Evolutionary conservation across 2,329 filamentous ascomycete genomes (phyloP), one percentile per base, ranked within the genome.

Genomic region (Blastomyces emzantsi): DNA sequence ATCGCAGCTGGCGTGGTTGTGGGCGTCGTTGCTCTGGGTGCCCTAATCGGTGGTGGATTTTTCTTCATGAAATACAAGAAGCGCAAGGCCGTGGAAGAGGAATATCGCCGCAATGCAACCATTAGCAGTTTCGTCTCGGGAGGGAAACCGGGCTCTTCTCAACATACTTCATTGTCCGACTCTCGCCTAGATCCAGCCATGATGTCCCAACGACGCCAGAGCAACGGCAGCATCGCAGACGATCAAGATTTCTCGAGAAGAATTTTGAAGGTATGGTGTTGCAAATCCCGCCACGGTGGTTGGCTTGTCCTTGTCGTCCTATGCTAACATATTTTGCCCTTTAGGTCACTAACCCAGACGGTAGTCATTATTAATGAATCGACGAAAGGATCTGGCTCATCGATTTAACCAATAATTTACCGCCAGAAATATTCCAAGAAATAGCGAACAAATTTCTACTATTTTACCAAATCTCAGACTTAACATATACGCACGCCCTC

Each of bases 191-290:
- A 97, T 68, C 91, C 92, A 8, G 87, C 82, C 63, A 85, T 92
- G 67, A 87, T 95, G 83, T 87, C 88, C 64, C 85, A 92, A 70
- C 84, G 91, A 73, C 86, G 92, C 76, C 84, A 93, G 79, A 97
- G 93, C 78, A 90, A 94, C 72, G 93, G 93, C 69, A 97, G 92
- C 77, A 97, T 97, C 76, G 93, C 92, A 61, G 93, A 97, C 76
- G 95, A 97, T 78, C 87, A 96, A 78, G 93, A 97, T 76, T 97
- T 96, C 79, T 97, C 93, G 67, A 87, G 93, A 79, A 89, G 90
- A 79, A 97, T 97, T 77, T 84, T 97, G 73, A 90, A 95, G 86
- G 93, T 96, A 83, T 49, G 30, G 51, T 43, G 22, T 19, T 19
- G 22, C 28, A 9, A 52, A 22, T 52, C 30, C 17, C 19, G 5